Conservation (phyloP, 1,284 basidiomycete species). For the Tilletia caries region DNA sequence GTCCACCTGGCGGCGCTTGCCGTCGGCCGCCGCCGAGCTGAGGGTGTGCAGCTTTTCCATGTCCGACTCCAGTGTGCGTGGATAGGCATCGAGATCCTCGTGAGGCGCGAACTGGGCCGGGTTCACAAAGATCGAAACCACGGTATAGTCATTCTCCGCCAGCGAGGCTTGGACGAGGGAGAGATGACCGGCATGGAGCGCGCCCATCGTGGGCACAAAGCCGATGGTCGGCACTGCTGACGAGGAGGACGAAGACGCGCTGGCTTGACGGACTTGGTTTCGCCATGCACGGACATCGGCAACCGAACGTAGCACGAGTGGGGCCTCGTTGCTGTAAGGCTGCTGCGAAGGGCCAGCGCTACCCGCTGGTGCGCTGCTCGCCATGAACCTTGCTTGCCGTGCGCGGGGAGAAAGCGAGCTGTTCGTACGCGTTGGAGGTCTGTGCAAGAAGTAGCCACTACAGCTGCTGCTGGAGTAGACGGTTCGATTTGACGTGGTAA, state of each 20-base stretch:
- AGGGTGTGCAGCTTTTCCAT: constrained; percentile 54
- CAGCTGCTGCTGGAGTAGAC: too few relatives aligned
- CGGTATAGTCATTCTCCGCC: constrained; percentile 74
- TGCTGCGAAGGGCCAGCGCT: too few relatives aligned
- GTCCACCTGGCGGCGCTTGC: constrained; percentile 19
- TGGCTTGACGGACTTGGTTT: neutral
- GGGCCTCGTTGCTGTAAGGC: constrained; percentile 52
- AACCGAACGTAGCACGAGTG: constrained; percentile 55
- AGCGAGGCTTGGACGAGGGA: constrained; percentile 71
- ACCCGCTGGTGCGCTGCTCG: too few relatives aligned
- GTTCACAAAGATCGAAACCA: constrained; percentile 95
- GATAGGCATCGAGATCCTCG: constrained; percentile 88
- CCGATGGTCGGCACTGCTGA: constrained; percentile 59
- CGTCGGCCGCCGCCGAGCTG: constrained; percentile 48
- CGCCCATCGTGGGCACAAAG: constrained; percentile 95
- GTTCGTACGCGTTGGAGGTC: too few relatives aligned
- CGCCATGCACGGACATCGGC: constrained; percentile 13
- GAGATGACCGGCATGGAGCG: constrained; percentile 87
- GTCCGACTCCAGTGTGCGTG: constrained; percentile 63
- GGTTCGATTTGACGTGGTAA: too few relatives aligned
- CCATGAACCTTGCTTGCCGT: too few relatives aligned
- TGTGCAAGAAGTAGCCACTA: too few relatives aligned
- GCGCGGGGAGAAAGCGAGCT: too few relatives aligned
- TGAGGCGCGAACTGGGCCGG: constrained; percentile 95
- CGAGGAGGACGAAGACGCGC: neutral